Conservation (phyloP, 805 yeast genomes). For the Sugiyamaella mastotermitis region DNA sequence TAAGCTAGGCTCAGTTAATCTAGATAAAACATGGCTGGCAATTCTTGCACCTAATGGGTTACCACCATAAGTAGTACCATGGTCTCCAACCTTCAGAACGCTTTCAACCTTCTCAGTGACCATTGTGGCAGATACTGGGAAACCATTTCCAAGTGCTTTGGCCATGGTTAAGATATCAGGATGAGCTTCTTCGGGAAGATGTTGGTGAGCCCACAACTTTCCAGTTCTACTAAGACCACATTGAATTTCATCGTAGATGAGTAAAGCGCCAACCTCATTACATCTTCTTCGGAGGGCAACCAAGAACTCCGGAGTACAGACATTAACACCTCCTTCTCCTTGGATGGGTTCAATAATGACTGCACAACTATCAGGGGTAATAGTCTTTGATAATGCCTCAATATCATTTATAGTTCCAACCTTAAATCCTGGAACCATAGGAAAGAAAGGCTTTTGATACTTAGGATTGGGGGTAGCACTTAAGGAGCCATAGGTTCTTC, state of each 20-base stretch:
- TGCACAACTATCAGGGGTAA: constrained; percentile 70
- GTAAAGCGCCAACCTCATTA: constrained; percentile 58
- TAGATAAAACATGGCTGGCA: constrained; percentile 67
- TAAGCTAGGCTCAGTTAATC: constrained; percentile 56
- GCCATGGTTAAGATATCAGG: constrained; percentile 95
- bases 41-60: constrained; percentile 87
- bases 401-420: constrained; percentile 60
- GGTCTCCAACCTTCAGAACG: constrained; percentile 81
- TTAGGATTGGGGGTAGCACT: constrained; percentile 90
- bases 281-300: constrained; percentile 61
- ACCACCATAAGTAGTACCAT: constrained; percentile 97
- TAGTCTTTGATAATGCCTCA: constrained; percentile 48
- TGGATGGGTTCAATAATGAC: constrained; percentile 96
- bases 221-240: constrained; percentile 96
- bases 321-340: constrained; percentile 94
- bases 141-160: constrained; percentile 94
- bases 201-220: constrained; percentile 84
- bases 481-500: constrained; percentile 89
- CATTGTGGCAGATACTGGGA: constrained; percentile 92
- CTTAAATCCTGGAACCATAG: constrained; percentile 83
- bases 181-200: constrained; percentile 70
- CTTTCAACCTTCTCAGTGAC: constrained; percentile 73
- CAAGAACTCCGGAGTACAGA: constrained; percentile 59
- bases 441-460: constrained; percentile 86
- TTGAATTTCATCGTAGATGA: constrained; percentile 93